Base-by-base conservation (phyloP, 176 grass and related monocot species). In the Echinochloa phyllopogon region DNA sequence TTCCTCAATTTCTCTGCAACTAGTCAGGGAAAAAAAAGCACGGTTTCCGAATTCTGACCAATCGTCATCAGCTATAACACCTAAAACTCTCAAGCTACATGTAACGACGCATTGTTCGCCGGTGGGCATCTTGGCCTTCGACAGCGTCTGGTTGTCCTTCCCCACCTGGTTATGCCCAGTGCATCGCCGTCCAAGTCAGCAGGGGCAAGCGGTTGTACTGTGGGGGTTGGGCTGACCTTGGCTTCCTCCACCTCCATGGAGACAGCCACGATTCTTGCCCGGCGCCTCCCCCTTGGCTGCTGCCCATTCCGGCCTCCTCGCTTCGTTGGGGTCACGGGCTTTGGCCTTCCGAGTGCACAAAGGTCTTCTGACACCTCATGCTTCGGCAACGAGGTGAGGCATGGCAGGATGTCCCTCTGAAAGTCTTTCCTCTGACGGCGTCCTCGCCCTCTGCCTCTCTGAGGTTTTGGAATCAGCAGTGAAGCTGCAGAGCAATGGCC, bases 91-190 rank as follows among this genome's bases (percentile, higher is more conserved):
- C 77, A 92, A 51, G 65, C 64, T 85, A 86, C 62, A 79, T 48
- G 83, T 85, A 87, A 71, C 9, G 74, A 75, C 37, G 87, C 37
- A 79, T 70, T 83, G 86, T 86, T 92, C 18, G 44, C 51, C 3
- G 90, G 76, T 2, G 85, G 79, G 29, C 80, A 90, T 82, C 93
- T 92, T 53, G 73, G 88, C 52, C 91, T 75, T 47, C 90, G 82
- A 81, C 93, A 95, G 5, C 93, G 86, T 41, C 93, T 87, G 41
- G 90, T 95, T 47, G 91, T 95, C 69, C 88, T 89, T 82, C 93
- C 93, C 93, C 93, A 95, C 37, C 88, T 89, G 10, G 87, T 75
- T 37, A 86, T 86, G 17, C 69, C 82, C 3, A 24, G 78, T 8
- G 49, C 93, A 75, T 84, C 79, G 2, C 70, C 44, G 2, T 81